Evolutionary conservation across 2,329 filamentous ascomycete genomes (phyloP).

Genomic region (Ustilaginoidea virens): DNA sequence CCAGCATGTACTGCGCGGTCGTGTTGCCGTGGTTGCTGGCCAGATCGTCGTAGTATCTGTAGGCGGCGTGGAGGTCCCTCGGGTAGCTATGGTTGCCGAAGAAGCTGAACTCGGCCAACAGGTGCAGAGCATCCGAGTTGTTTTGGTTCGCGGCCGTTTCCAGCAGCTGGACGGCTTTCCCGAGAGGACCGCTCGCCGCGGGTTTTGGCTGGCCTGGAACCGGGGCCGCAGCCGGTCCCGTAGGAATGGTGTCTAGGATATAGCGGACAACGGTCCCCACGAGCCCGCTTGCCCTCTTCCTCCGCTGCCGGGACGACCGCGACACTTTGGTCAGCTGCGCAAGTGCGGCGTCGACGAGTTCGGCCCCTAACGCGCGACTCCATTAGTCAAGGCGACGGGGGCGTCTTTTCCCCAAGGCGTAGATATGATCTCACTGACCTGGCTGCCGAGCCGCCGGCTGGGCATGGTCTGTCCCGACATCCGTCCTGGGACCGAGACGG

Average conservation of each 20-base stretch:
- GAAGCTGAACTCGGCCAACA: constrained; percentile 91
- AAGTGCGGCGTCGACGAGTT: constrained; percentile 36
- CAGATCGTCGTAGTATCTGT: constrained; percentile 65
- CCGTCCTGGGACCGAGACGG: constrained; percentile 15
- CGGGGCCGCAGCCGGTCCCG: constrained; percentile 30
- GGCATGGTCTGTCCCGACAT: constrained; percentile 14
- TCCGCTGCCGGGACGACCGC: constrained; percentile 25
- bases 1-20: constrained; percentile 91
- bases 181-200: constrained; percentile 25
- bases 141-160: constrained; percentile 36
- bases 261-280: constrained; percentile 26
- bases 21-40: constrained; percentile 68
- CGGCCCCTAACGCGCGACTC: constrained; percentile 24
- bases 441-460: constrained; percentile 17
- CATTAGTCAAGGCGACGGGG: not conserved
- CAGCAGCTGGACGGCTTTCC: constrained; percentile 35
- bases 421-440: constrained; percentile 23
- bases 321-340: constrained; percentile 34
- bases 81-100: constrained; percentile 88
- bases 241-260: constrained; percentile 32
- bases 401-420: not conserved
- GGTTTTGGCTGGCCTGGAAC: constrained; percentile 16
- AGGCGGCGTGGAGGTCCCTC: constrained; percentile 63
- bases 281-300: constrained; percentile 29
- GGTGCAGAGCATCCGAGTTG: constrained; percentile 72